These are phyloP conservation scores for Rhododendron ferrugineum DNA, from an alignment of 148 eudicot genomes.

Conservation along the genomic window DNA sequence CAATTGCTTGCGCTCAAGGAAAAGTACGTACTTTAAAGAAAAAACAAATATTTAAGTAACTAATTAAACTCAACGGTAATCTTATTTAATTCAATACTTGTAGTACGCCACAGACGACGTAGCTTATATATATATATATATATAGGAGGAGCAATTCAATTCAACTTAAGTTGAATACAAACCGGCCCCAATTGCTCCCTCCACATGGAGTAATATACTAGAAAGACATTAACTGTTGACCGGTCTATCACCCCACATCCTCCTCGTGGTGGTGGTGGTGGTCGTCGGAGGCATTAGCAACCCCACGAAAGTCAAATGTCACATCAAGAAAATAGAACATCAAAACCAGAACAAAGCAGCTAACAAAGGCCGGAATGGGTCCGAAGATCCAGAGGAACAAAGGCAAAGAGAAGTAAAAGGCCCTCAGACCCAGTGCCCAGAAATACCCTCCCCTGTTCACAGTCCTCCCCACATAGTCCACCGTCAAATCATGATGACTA, in stretches of 20 bases:
- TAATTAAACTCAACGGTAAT: not conserved
- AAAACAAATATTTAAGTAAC: not conserved
- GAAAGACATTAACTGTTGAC: not conserved
- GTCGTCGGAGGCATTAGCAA: conserved; percentile 7
- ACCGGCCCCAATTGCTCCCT: not conserved
- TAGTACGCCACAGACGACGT: not conserved
- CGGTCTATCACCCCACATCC: not conserved
- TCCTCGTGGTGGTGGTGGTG: not conserved
- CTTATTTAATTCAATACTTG: not conserved
- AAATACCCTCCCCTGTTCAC: conserved; percentile 77
- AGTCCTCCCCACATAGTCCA: conserved; percentile 49
- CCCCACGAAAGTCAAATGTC: conserved; percentile 30
- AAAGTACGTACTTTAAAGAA: too few relatives aligned
- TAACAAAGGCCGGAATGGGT: conserved; percentile 67
- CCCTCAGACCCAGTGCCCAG: conserved; percentile 81
- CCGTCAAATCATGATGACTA: conserved; percentile 10
- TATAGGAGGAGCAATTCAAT: not conserved
- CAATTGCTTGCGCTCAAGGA: not conserved
- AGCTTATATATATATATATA: too few relatives aligned
- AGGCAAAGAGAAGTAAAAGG: conserved; percentile 82
- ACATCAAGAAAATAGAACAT: conserved; percentile 65
- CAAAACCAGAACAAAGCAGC: conserved; percentile 46
- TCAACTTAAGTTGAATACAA: conserved; percentile 22
- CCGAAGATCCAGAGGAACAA: conserved; percentile 86
- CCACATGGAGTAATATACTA: not conserved